A percentile compares a stretch with the other conserved stretches of the same genome.
These are phyloP conservation scores for Ceratorhiza oryzae-sativae DNA, from an alignment of 1,284 basidiomycete genomes.

Conservation along the genomic window DNA sequence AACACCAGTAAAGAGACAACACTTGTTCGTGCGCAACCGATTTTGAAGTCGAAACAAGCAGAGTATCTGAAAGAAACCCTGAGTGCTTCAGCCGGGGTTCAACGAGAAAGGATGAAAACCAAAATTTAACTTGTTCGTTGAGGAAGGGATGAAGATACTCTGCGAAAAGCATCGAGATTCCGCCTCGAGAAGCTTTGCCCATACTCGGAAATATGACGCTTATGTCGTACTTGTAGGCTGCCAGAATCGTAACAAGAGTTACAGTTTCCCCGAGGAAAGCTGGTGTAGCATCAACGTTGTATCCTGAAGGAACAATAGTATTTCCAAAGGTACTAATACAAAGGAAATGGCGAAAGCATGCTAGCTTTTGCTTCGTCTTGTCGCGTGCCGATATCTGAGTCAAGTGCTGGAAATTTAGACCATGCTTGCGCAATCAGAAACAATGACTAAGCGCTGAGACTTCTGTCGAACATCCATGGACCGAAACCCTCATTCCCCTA, in stretches of 20 bases:
- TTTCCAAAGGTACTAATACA: not conserved
- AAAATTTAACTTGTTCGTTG: no score
- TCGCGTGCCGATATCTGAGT: not conserved
- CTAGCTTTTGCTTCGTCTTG: not conserved
- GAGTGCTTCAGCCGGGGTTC: no score
- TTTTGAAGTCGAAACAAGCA: no score
- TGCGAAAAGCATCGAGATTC: no score
- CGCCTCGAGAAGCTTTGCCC: not conserved
- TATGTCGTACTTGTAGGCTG: not conserved
- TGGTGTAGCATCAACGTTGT: not conserved
- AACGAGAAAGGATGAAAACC: no score
- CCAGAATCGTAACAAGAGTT: not conserved
- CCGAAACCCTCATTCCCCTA: not conserved
- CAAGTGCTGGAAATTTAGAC: not conserved
- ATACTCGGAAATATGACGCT: not conserved
- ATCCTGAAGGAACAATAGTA: not conserved
- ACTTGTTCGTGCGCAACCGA: no score
- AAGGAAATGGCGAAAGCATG: not conserved
- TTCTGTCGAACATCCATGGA: not conserved
- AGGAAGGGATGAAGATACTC: no score
- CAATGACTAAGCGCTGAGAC: not conserved
- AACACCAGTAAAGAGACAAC: no score
- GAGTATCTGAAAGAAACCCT: no score
- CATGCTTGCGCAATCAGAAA: not conserved
- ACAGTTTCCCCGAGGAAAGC: not conserved